These are phyloP conservation scores for Flaveria trinervia DNA, from an alignment of 129 eudicot species.

Conservation along the genomic window DNA sequence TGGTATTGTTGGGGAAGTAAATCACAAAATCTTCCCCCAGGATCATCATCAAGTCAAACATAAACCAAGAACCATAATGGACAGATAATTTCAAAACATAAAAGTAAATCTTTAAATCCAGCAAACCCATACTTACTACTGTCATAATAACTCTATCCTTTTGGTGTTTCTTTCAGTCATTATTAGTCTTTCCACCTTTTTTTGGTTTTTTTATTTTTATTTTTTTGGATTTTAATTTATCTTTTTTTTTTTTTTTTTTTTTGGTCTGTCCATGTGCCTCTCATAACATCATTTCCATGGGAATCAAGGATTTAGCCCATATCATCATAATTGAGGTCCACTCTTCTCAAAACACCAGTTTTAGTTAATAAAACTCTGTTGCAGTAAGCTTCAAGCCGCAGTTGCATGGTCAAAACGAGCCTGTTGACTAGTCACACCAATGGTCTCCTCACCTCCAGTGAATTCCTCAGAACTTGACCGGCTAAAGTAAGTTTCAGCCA, in stretches of 20 bases:
- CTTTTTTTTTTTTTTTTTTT: slow-evolving; percentile 27
- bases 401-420: slow-evolving; percentile 35
- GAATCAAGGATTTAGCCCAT: slow-evolving; percentile 38
- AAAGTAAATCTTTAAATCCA: slow-evolving; percentile 38
- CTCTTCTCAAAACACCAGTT: slow-evolving; percentile 33
- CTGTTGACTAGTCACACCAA: slow-evolving; percentile 17
- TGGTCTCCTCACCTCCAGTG: slow-evolving; percentile 29
- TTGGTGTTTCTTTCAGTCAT: slow-evolving; percentile 20
- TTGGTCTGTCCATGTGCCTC: slow-evolving; percentile 34
- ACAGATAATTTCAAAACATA: slow-evolving; percentile 28
- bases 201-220: neutral
- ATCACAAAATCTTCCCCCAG: slow-evolving; percentile 40
- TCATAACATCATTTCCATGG: slow-evolving; percentile 44
- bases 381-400: slow-evolving; percentile 34
- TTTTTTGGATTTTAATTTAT: slow-evolving; percentile 11
- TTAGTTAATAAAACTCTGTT: slow-evolving; percentile 8
- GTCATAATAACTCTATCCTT: slow-evolving; percentile 31
- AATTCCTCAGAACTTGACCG: slow-evolving; percentile 46
- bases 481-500: slow-evolving; percentile 30
- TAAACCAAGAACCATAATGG: slow-evolving; percentile 19
- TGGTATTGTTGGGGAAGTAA: slow-evolving; percentile 32
- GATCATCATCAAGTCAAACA: slow-evolving; percentile 26
- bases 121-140: slow-evolving; percentile 41
- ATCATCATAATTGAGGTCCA: slow-evolving; percentile 36
- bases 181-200: slow-evolving; percentile 12